Evolutionary conservation across 768 basidiomycete genomes (phyloP).

Genomic region (Lactifluus pinguis): DNA sequence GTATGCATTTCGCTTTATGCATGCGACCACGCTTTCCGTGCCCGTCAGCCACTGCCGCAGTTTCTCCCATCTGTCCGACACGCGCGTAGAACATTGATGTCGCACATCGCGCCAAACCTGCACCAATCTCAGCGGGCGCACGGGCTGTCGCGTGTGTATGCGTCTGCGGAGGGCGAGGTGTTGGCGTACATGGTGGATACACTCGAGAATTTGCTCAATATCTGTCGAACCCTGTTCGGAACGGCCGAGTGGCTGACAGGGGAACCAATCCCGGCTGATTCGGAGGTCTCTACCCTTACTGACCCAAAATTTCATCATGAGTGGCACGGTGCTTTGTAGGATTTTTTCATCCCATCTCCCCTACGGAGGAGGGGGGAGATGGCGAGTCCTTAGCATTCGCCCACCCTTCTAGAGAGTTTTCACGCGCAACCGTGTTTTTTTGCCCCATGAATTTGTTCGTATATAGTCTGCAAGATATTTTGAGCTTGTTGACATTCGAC

Average conservation of each 20-base stretch:
- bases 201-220: constrained; percentile 33
- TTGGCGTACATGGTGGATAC: constrained; percentile 35
- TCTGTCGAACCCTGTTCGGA: constrained; percentile 36
- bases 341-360: too few species aligned
- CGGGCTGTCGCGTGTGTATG: constrained; percentile 33
- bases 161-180: constrained; percentile 36
- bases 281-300: neutral
- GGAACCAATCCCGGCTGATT: neutral
- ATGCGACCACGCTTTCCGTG: constrained; percentile 39
- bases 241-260: constrained; percentile 35
- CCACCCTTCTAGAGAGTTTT: neutral
- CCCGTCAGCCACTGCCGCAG: constrained; percentile 39
- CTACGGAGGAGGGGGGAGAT: too few species aligned
- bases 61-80: constrained; percentile 39
- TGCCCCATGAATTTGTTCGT: neutral
- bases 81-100: constrained; percentile 31
- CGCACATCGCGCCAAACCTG: constrained; percentile 29
- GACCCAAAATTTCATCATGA: neutral
- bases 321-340: neutral
- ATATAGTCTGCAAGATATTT: neutral
- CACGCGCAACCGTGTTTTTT: neutral
- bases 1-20: constrained; percentile 41
- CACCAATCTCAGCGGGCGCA: constrained; percentile 23
- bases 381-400: neutral
- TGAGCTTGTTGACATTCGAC: neutral